Percentiles rank a stretch among this genome's conserved stretches.
Evolutionary conservation across 805 yeast species (phyloP).

Genomic region (Cyberlindnera bimundalis): DNA sequence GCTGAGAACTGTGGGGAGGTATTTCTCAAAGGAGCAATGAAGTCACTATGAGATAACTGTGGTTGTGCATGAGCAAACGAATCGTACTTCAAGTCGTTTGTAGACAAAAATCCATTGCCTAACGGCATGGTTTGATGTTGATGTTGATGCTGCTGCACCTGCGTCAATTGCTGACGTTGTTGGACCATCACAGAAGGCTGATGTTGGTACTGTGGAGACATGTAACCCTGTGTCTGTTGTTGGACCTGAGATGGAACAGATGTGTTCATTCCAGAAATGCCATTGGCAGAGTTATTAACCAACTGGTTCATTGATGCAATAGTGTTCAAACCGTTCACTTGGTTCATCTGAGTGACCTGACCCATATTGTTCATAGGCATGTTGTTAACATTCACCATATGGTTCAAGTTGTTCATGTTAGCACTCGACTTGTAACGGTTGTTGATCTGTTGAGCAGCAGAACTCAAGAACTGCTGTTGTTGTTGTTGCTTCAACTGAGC

Average conservation of each 20-base stretch:
- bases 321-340: not conserved
- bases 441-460: constrained; percentile 19
- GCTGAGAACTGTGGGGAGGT: constrained; percentile 19
- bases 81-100: constrained; percentile 10
- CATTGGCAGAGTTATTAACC: constrained; percentile 1
- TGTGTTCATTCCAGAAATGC: not conserved
- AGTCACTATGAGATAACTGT: constrained; percentile 14
- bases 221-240: constrained; percentile 2
- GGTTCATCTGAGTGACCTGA: constrained; percentile 2
- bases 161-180: not conserved
- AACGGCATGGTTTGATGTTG: constrained; percentile 4
- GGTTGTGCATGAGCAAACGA: constrained; percentile 16
- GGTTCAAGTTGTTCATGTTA: constrained; percentile 3
- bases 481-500: constrained; percentile 28
- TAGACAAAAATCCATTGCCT: not conserved
- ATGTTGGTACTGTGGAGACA: constrained; percentile 4
- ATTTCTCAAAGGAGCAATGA: constrained; percentile 16
- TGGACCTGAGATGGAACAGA: constrained; percentile 2
- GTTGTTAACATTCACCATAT: constrained; percentile 2
- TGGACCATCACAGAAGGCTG: not conserved
- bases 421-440: constrained; percentile 17
- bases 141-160: constrained; percentile 5
- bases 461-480: constrained; percentile 21
- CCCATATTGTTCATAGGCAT: constrained; percentile 7
- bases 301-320: constrained; percentile 2